Evolutionary conservation across 352 stramenopile species (phyloP).

Genomic region (Phytophthora podocarpi): DNA sequence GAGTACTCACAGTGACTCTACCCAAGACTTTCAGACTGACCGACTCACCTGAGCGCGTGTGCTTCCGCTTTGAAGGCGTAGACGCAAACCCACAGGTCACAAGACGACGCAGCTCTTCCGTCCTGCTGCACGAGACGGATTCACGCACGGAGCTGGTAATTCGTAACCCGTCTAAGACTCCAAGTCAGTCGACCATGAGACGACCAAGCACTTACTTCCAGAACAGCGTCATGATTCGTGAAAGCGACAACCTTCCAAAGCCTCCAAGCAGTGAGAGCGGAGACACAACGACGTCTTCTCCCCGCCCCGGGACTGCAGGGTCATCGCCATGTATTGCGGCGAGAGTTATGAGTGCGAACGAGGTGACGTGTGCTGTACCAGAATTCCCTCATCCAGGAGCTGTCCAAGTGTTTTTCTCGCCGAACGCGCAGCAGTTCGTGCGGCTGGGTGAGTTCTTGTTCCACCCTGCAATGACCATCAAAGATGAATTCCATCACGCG

Average conservation of each 20-base stretch:
- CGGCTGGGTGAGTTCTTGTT: constrained; percentile 60
- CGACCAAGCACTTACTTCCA: constrained; percentile 56
- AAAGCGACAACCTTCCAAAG: constrained; percentile 3
- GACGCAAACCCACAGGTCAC: constrained; percentile 42
- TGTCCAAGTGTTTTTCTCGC: constrained; percentile 64
- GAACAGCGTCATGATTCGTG: constrained; percentile 56
- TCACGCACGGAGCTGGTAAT: constrained; percentile 47
- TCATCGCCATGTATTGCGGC: constrained; percentile 53
- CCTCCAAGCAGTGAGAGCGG: constrained; percentile 3
- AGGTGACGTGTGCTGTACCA: constrained; percentile 59
- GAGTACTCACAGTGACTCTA: constrained; percentile 51
- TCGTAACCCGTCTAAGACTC: constrained; percentile 43
- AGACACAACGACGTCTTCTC: not conserved
- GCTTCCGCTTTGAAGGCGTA: constrained; percentile 62
- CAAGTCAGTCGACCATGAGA: constrained; percentile 48
- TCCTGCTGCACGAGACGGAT: constrained; percentile 59
- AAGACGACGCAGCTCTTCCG: constrained; percentile 50
- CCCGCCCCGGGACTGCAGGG: constrained; percentile 11
- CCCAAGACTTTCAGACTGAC: constrained; percentile 55
- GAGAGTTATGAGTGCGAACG: constrained; percentile 49
- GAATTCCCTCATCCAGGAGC: constrained; percentile 50
- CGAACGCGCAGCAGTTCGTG: constrained; percentile 79
- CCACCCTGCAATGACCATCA: constrained; percentile 56
- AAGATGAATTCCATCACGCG: constrained; percentile 40
- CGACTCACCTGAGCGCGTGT: constrained; percentile 55